Evolutionary conservation across 1,284 basidiomycete genomes (phyloP).

Genomic region (Pterula multifida): DNA sequence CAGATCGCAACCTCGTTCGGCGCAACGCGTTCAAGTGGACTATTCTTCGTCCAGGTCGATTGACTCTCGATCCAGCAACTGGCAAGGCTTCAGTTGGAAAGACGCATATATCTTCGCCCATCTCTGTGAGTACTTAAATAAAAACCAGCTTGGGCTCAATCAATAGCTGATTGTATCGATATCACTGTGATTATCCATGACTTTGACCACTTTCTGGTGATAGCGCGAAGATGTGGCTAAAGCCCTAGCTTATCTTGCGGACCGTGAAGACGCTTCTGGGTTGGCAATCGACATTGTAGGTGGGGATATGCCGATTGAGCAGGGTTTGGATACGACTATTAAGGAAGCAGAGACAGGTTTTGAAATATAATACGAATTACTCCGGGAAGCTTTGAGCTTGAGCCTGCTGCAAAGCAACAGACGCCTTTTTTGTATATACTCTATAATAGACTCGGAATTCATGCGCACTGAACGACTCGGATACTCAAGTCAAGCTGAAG

Average conservation of each 20-base stretch:
- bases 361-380: too few species aligned
- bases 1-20: constrained; percentile 52
- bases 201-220: constrained; percentile 3
- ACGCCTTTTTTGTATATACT: too few species aligned
- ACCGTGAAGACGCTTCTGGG: constrained; percentile 45
- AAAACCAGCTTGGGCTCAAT: not conserved
- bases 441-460: too few species aligned
- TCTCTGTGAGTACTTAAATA: constrained; percentile 32
- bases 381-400: too few species aligned
- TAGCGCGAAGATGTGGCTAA: constrained; percentile 56
- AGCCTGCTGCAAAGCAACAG: too few species aligned
- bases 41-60: constrained; percentile 53
- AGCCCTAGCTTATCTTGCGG: constrained; percentile 37
- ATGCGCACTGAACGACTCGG: too few species aligned
- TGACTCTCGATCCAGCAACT: constrained; percentile 41
- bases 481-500: too few species aligned
- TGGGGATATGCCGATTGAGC: constrained; percentile 38
- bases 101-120: constrained; percentile 35
- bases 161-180: not conserved
- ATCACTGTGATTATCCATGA: not conserved
- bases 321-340: constrained; percentile 35
- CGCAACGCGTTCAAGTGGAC: constrained; percentile 56
- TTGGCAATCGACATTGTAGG: constrained; percentile 54
- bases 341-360: constrained; percentile 39
- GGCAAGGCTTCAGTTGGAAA: constrained; percentile 44